A percentile compares a stretch with the other conserved stretches of the same genome.
Evolutionary conservation across 2,329 filamentous ascomycete species (phyloP).

Genomic region (Clarireedia hainanense): DNA sequence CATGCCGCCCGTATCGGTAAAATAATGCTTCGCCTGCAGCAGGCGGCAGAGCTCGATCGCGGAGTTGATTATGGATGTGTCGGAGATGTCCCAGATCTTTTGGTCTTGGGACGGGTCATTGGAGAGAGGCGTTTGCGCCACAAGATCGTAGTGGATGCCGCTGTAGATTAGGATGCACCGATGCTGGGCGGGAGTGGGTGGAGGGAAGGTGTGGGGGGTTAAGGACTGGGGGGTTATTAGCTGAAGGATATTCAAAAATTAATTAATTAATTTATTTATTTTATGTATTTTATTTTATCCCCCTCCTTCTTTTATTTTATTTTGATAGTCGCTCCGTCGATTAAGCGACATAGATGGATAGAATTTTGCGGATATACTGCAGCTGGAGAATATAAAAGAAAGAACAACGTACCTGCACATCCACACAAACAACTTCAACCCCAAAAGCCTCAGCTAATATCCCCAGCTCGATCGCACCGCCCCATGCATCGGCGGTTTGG

Average conservation of each 20-base stretch:
- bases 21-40: constrained; percentile 71
- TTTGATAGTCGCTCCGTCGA: no score
- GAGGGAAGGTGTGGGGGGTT: constrained; percentile 69
- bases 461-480: constrained; percentile 81
- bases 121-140: constrained; percentile 64
- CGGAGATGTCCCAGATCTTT: constrained; percentile 44
- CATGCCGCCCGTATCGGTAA: constrained; percentile 78
- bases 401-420: constrained; percentile 50
- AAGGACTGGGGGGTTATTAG: constrained; percentile 33
- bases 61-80: constrained; percentile 62
- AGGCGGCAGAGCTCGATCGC: constrained; percentile 58
- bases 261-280: no score
- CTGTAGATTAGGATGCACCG: constrained; percentile 82
- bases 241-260: no score
- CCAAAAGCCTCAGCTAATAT: constrained; percentile 80
- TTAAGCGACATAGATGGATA: background rate
- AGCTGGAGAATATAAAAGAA: background rate
- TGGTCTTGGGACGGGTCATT: constrained; percentile 68
- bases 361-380: no score
- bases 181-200: constrained; percentile 32
- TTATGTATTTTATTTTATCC: no score
- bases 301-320: no score
- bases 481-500: constrained; percentile 74
- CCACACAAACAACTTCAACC: constrained; percentile 77
- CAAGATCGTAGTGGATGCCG: constrained; percentile 85